Evolutionary conservation across 306 rosid species (phyloP).

Genomic region (Vicia villosa): DNA sequence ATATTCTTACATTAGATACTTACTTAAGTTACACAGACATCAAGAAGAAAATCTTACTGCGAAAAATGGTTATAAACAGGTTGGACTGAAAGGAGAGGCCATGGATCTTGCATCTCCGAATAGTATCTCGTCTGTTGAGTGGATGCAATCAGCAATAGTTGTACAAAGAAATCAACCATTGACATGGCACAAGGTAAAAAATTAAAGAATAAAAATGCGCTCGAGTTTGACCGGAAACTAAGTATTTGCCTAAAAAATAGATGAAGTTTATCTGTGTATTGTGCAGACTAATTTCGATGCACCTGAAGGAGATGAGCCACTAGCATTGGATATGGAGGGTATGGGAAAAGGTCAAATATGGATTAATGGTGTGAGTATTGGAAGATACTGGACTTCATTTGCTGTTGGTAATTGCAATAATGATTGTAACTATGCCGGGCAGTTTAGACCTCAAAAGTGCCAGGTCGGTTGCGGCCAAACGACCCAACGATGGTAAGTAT

Average conservation of each 20-base stretch:
- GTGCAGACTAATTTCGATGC: slow-evolving; percentile 76
- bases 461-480: slow-evolving; percentile 87
- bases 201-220: slow-evolving; percentile 10
- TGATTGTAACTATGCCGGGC: slow-evolving; percentile 66
- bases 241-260: not conserved
- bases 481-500: slow-evolving; percentile 76
- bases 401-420: slow-evolving; percentile 70
- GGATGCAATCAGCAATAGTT: slow-evolving; percentile 76
- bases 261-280: slow-evolving; percentile 26
- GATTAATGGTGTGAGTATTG: slow-evolving; percentile 90
- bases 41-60: slow-evolving; percentile 27
- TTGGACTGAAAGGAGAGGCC: slow-evolving; percentile 95
- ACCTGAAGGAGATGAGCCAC: slow-evolving; percentile 89
- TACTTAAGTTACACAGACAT: not conserved
- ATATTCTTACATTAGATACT: slow-evolving; percentile 29
- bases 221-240: slow-evolving; percentile 23
- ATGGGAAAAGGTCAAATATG: slow-evolving; percentile 99
- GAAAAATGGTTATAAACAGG: slow-evolving; percentile 46
- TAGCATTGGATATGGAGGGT: slow-evolving; percentile 93
- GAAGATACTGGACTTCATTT: slow-evolving; percentile 89
- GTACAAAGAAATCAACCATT: slow-evolving; percentile 74
- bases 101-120: slow-evolving; percentile 82
- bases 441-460: slow-evolving; percentile 75
- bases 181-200: slow-evolving; percentile 95
- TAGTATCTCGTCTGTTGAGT: slow-evolving; percentile 77